phyloP scores from a whole-genome alignment of 768 basidiomycete species.

The Podaxis mareebaensis region DNA sequence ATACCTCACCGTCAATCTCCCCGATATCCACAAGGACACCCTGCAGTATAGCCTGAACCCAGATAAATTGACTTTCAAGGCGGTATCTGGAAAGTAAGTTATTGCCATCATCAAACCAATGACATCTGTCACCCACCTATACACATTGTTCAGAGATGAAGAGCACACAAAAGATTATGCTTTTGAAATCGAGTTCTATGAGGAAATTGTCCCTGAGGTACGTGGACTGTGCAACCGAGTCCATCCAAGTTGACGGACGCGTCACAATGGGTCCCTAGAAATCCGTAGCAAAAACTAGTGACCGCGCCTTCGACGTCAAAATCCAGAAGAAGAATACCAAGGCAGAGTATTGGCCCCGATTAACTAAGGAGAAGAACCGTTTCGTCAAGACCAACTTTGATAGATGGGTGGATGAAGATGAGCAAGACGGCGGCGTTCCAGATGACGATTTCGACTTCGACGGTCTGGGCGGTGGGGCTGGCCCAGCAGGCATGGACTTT shows the following conservation, averaged over 20 bases:
- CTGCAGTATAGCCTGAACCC: slow-evolving; percentile 62
- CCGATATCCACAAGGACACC: slow-evolving; percentile 62
- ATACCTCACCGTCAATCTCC: slow-evolving; percentile 82
- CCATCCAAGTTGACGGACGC: background rate
- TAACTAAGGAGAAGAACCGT: slow-evolving; percentile 84
- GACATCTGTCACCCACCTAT: slow-evolving; percentile 10
- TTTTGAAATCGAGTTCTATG: slow-evolving; percentile 77
- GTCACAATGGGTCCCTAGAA: slow-evolving; percentile 36
- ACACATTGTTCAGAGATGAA: slow-evolving; percentile 29
- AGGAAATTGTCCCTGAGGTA: slow-evolving; percentile 77
- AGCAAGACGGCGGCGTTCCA: slow-evolving; percentile 72
- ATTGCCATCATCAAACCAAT: background rate
- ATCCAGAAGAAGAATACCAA: slow-evolving; percentile 80
- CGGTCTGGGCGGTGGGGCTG: slow-evolving; percentile 37
- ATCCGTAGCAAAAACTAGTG: slow-evolving; percentile 59
- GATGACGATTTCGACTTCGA: slow-evolving; percentile 49
- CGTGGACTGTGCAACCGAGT: slow-evolving; percentile 16
- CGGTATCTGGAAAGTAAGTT: slow-evolving; percentile 63
- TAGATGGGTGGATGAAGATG: slow-evolving; percentile 98
- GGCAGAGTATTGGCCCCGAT: slow-evolving; percentile 87
- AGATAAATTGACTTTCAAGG: slow-evolving; percentile 62
- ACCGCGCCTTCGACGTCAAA: slow-evolving; percentile 65
- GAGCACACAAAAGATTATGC: slow-evolving; percentile 63
- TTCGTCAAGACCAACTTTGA: slow-evolving; percentile 94
- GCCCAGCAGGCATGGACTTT: slow-evolving; percentile 53